A percentile compares a stretch with the other conserved stretches of the same genome.
These are phyloP conservation scores for Saccharum hybrid DNA, from an alignment of 202 grass and related monocot species.

Conservation along the genomic window DNA sequence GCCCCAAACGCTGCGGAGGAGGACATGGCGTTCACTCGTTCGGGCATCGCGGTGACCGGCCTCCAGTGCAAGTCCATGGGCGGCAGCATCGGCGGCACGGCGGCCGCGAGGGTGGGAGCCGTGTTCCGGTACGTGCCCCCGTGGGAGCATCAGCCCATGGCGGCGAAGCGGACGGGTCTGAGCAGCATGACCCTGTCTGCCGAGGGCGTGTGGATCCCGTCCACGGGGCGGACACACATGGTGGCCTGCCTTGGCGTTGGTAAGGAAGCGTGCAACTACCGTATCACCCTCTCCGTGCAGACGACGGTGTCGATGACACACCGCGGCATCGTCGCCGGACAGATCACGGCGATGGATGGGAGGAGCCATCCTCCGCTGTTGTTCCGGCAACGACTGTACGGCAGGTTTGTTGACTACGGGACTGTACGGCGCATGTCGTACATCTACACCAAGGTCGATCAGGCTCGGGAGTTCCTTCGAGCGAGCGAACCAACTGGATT, in stretches of 20 bases:
- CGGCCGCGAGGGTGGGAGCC: slow-evolving; percentile 43
- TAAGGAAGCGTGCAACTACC: slow-evolving; percentile 42
- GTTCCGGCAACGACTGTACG: too few species aligned
- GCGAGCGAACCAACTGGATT: slow-evolving; percentile 50
- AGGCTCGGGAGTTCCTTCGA: too few species aligned
- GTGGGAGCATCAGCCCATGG: slow-evolving; percentile 43
- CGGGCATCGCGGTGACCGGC: slow-evolving; percentile 48
- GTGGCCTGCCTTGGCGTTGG: slow-evolving; percentile 51
- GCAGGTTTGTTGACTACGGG: too few species aligned
- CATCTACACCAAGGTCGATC: too few species aligned
- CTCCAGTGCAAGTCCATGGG: slow-evolving; percentile 43
- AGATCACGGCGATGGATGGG: too few species aligned
- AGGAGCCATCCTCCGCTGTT: too few species aligned
- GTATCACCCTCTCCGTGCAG: slow-evolving; percentile 57
- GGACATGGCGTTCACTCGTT: slow-evolving; percentile 37
- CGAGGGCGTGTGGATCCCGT: slow-evolving; percentile 65
- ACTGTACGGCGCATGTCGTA: too few species aligned
- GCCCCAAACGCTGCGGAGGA: neutral
- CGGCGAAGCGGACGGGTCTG: slow-evolving; percentile 41
- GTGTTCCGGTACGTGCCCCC: slow-evolving; percentile 56
- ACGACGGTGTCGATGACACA: neutral
- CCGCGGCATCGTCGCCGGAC: too few species aligned
- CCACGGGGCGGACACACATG: slow-evolving; percentile 49
- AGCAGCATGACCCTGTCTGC: slow-evolving; percentile 53
- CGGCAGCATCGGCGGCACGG: neutral